Conservation (phyloP, 495 filamentous ascomycete genomes). For the Cercophora sp. region DNA sequence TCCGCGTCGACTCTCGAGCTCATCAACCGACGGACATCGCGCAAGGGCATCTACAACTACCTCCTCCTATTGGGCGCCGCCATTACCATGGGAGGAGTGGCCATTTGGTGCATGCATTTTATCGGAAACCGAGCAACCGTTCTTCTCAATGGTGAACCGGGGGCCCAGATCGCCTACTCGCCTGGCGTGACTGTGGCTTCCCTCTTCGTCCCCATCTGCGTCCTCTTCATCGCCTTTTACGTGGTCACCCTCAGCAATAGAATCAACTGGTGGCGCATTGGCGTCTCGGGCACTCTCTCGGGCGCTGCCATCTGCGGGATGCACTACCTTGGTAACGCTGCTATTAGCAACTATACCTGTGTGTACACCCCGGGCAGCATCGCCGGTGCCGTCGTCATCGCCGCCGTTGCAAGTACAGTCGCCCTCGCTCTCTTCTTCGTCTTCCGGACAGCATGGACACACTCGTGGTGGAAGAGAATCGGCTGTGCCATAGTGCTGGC, state of each 20-base stretch:
- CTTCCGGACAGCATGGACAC: constrained; percentile 71
- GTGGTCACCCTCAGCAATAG: constrained; percentile 60
- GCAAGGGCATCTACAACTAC: constrained; percentile 66
- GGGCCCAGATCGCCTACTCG: constrained; percentile 71
- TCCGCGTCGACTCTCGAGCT: constrained; percentile 76
- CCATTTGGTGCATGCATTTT: constrained; percentile 73
- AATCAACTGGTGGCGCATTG: constrained; percentile 55
- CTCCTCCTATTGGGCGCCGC: constrained; percentile 67
- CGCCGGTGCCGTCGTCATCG: constrained; percentile 67
- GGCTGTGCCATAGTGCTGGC: constrained; percentile 65
- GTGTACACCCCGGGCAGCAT: constrained; percentile 55
- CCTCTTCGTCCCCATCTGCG: constrained; percentile 74
- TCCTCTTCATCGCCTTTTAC: constrained; percentile 69
- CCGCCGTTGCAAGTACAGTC: constrained; percentile 60
- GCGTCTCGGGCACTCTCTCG: constrained; percentile 60
- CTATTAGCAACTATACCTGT: constrained; percentile 72
- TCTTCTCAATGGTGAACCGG: constrained; percentile 55
- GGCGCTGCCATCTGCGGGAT: constrained; percentile 78
- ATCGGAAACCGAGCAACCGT: constrained; percentile 78
- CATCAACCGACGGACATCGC: constrained; percentile 68
- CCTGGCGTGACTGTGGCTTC: constrained; percentile 69
- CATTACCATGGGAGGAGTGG: constrained; percentile 73
- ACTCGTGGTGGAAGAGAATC: constrained; percentile 68
- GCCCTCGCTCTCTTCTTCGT: constrained; percentile 76
- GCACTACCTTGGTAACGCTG: constrained; percentile 84